Evolutionary conservation across 345 rosid species (phyloP).

Genomic region (Mallotus nudiflorus): DNA sequence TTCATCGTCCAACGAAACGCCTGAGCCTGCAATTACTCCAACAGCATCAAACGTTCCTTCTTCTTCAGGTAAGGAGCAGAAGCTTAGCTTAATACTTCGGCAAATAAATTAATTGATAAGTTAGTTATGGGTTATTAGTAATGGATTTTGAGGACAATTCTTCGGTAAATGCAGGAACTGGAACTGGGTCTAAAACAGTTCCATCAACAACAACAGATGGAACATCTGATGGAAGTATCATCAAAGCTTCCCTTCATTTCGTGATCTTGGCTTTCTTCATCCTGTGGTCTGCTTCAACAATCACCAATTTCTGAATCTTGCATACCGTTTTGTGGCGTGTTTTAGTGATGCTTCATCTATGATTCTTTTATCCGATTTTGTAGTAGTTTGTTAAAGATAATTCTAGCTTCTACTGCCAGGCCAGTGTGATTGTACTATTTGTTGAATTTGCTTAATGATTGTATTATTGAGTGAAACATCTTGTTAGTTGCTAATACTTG

Average conservation of each 20-base stretch:
- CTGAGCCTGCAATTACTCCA: slow-evolving; percentile 43
- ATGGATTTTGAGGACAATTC: neutral
- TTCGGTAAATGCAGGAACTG: slow-evolving; percentile 21
- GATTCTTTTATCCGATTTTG: slow-evolving; percentile 9
- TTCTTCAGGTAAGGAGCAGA: slow-evolving; percentile 38
- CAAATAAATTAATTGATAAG: neutral
- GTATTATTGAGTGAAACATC: slow-evolving; percentile 2
- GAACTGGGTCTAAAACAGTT: slow-evolving; percentile 46
- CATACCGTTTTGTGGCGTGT: slow-evolving; percentile 12
- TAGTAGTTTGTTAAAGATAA: slow-evolving; percentile 3
- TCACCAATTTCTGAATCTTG: slow-evolving; percentile 28
- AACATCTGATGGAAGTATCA: slow-evolving; percentile 43
- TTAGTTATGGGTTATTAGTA: neutral
- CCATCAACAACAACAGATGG: slow-evolving; percentile 40
- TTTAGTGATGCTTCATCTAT: neutral
- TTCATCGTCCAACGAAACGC: slow-evolving; percentile 29
- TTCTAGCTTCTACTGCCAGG: neutral
- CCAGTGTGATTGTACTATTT: slow-evolving; percentile 16
- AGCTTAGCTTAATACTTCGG: neutral
- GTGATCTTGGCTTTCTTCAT: slow-evolving; percentile 32
- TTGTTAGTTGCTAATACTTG: neutral
- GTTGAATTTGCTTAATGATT: slow-evolving; percentile 13
- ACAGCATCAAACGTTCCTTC: slow-evolving; percentile 40
- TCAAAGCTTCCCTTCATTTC: slow-evolving; percentile 28
- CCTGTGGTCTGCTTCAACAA: slow-evolving; percentile 30